A percentile compares a stretch with the other conserved stretches of the same genome.
phyloP scores from a whole-genome alignment of 306 rosid genomes.

The Fragaria iinumae region DNA sequence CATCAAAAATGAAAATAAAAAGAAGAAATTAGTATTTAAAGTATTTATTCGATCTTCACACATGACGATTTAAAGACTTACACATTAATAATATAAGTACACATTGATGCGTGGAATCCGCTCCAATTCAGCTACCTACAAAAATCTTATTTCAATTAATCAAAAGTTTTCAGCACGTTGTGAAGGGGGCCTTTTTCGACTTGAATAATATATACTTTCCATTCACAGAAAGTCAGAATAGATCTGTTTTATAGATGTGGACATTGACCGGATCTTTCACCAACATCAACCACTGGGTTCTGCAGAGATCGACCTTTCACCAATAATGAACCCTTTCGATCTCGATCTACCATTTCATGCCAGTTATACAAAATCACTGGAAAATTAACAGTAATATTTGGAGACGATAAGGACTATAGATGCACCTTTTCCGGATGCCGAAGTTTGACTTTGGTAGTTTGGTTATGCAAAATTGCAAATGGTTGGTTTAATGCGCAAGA shows the following conservation, averaged over 20 bases:
- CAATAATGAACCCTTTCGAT: conserved; percentile 23
- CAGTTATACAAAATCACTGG: neutral
- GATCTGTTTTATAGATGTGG: conserved; percentile 6
- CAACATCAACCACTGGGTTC: conserved; percentile 10
- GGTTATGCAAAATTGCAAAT: neutral
- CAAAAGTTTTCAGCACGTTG: neutral
- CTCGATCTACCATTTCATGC: neutral
- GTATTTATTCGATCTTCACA: too few species aligned
- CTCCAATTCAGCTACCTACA: too few species aligned
- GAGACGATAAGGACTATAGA: neutral
- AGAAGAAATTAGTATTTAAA: too few species aligned
- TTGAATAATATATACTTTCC: conserved; percentile 6
- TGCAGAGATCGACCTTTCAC: conserved; percentile 18
- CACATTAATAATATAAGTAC: too few species aligned
- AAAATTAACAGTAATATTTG: neutral
- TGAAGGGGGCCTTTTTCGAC: conserved; percentile 2
- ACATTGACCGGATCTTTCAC: conserved; percentile 27
- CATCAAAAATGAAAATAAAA: too few species aligned
- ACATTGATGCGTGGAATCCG: too few species aligned
- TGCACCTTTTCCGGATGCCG: conserved; percentile 5
- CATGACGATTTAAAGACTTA: too few species aligned
- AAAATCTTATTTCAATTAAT: neutral
- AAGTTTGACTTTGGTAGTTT: conserved; percentile 9
- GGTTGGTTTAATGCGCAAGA: conserved; percentile 3
- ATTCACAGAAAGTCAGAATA: conserved; percentile 14